Base-by-base conservation (phyloP, 805 yeast genomes). In the Saturnispora gosingensis region DNA sequence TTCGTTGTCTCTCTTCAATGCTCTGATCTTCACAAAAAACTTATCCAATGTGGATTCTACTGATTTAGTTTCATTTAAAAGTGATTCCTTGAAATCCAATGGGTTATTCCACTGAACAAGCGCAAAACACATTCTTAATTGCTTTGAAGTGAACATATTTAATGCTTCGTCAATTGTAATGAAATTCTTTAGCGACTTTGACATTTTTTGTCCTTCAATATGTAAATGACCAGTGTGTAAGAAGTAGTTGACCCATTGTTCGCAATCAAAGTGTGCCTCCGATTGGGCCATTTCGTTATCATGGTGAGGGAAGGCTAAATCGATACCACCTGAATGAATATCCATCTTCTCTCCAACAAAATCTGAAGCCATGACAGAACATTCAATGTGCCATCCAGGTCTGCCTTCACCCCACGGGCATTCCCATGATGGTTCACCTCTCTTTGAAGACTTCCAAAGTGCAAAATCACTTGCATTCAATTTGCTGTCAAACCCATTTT, bases 331-430 rank as follows among this genome's bases (percentile, higher is more conserved):
- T 16, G 96, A 83, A 66, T 93, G 99, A 58, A 93, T 88, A 68
- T 93, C 99, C 77, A 93, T 85, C 53, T 76, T 75, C 20, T 78
- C 69, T 4, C 98, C 98, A 38, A 86, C 76, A 45, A 90, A 77
- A 59, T 89, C 95, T 49, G 89, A 78, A 1, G 98, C 98, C 99
- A 93, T 93, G 20, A 93, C 99, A 8, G 97, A 89, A 76, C 99
- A 93, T 71, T 93, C 99, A 67, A 93, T 93, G 67, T 93, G 99
- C 99, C 99, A 93, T 4, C 99, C 99, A 13, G 99, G 99, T 67
- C 99, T 83, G 49, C 99, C 99, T 53, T 74, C 74, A 25, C 99
- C 99, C 98, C 98, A 93, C 27, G 91, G 90, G 2, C 97, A 88
- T 5, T 75, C 78, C 98, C 98, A 93, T 46, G 81, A 78, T 24